Percentiles rank a stretch among this genome's conserved stretches.
phyloP scores from a whole-genome alignment of 768 basidiomycete genomes.

The Collybia sp. region DNA sequence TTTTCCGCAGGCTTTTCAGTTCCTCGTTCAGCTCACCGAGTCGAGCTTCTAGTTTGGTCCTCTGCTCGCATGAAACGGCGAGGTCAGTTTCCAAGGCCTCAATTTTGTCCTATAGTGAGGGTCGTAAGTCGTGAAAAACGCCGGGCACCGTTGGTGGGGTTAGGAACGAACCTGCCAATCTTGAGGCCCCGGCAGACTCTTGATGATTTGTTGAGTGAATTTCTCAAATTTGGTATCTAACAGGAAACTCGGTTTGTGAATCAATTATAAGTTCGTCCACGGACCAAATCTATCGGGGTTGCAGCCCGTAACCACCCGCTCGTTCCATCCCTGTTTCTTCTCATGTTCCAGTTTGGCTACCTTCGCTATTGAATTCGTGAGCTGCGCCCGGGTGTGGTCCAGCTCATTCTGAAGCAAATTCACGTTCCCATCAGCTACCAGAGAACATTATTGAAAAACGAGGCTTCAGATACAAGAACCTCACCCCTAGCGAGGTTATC shows the following conservation, averaged over 20 bases:
- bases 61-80: conserved; percentile 36
- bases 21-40: too few species aligned
- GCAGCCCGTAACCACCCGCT: neutral
- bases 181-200: too few species aligned
- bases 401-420: conserved; percentile 36
- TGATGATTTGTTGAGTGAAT: conserved; percentile 16
- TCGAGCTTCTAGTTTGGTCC: conserved; percentile 22
- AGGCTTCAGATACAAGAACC: neutral
- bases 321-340: conserved; percentile 15
- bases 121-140: neutral
- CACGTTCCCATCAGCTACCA: conserved; percentile 28
- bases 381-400: conserved; percentile 23
- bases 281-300: too few species aligned
- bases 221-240: conserved; percentile 18
- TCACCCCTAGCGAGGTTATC: conserved; percentile 23
- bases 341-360: conserved; percentile 31
- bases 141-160: conserved; percentile 14
- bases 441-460: neutral
- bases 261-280: too few species aligned
- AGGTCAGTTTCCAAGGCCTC: conserved; percentile 32
- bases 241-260: neutral
- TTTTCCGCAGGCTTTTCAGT: too few species aligned
- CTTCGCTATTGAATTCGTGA: conserved; percentile 25
- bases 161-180: too few species aligned
- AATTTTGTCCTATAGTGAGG: conserved; percentile 11